Conservation (phyloP, 129 eudicot species). For the Cynara cardunculus region DNA sequence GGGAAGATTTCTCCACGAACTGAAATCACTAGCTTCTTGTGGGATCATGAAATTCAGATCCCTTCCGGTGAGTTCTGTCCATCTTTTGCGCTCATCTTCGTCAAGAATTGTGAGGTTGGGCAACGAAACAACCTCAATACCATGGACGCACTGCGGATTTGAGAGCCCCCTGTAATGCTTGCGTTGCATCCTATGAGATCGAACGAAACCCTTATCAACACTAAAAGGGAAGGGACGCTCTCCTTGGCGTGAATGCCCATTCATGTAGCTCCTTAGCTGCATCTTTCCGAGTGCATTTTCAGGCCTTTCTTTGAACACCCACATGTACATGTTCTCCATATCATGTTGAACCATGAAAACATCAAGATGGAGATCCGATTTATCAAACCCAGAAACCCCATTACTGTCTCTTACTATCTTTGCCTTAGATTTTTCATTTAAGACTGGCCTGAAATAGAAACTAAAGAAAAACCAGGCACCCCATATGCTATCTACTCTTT, state of each 20-base stretch:
- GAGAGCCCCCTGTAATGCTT: conserved; percentile 89
- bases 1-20: conserved; percentile 80
- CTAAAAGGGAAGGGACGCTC: conserved; percentile 90
- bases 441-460: conserved; percentile 68
- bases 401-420: conserved; percentile 52
- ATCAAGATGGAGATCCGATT: conserved; percentile 74
- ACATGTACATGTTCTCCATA: conserved; percentile 97
- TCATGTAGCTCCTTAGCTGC: conserved; percentile 96
- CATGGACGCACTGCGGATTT: conserved; percentile 88
- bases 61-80: conserved; percentile 78
- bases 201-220: conserved; percentile 73
- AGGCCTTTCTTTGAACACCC: conserved; percentile 88
- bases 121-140: conserved; percentile 59
- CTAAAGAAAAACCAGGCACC: conserved; percentile 94
- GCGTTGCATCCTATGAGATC: conserved; percentile 89
- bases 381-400: conserved; percentile 77
- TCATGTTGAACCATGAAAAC: conserved; percentile 91
- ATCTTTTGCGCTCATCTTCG: conserved; percentile 72
- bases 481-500: conserved; percentile 85
- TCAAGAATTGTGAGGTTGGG: conserved; percentile 54
- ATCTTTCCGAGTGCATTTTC: conserved; percentile 86
- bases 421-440: conserved; percentile 75
- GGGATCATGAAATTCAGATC: conserved; percentile 62
- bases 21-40: conserved; percentile 67
- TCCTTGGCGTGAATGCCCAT: conserved; percentile 91